A percentile compares a stretch with the other conserved stretches of the same genome.
Conservation (phyloP, 371 early-diverging fungal species). For the Smittium culicis region DNA sequence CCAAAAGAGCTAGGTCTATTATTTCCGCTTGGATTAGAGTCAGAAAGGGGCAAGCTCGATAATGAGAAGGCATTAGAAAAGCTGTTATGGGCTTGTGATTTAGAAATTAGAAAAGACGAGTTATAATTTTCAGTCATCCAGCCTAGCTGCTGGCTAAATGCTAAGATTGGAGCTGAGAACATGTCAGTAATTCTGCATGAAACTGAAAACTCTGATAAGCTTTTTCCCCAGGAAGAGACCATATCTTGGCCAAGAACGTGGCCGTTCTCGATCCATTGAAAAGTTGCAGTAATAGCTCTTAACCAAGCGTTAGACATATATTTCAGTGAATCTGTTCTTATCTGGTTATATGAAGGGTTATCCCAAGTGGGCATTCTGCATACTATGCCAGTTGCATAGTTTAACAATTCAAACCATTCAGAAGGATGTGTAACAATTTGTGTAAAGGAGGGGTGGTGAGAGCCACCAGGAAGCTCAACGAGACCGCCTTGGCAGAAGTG, state of each 20-base stretch:
- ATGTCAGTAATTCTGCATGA: not conserved
- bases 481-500: slow-evolving; percentile 63
- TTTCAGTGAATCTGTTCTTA: slow-evolving; percentile 47
- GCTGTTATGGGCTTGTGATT: not conserved
- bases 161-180: slow-evolving; percentile 1
- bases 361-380: slow-evolving; percentile 77
- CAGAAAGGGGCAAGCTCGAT: not conserved
- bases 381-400: slow-evolving; percentile 53
- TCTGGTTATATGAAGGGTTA: slow-evolving; percentile 46
- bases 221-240: slow-evolving; percentile 60
- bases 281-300: slow-evolving; percentile 51
- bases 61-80: not conserved
- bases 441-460: not conserved
- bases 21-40: not conserved
- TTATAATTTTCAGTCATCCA: slow-evolving; percentile 4
- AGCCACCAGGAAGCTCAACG: not conserved
- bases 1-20: not conserved
- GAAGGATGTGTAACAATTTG: slow-evolving; percentile 26
- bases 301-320: slow-evolving; percentile 65
- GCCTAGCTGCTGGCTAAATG: slow-evolving; percentile 6
- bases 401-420: slow-evolving; percentile 58
- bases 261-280: slow-evolving; percentile 55
- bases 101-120: not conserved
- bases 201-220: not conserved
- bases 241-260: slow-evolving; percentile 55